Percentiles rank a stretch among this genome's conserved stretches.
Evolutionary conservation across 768 basidiomycete genomes (phyloP).

Genomic region (Lactarius indigo): DNA sequence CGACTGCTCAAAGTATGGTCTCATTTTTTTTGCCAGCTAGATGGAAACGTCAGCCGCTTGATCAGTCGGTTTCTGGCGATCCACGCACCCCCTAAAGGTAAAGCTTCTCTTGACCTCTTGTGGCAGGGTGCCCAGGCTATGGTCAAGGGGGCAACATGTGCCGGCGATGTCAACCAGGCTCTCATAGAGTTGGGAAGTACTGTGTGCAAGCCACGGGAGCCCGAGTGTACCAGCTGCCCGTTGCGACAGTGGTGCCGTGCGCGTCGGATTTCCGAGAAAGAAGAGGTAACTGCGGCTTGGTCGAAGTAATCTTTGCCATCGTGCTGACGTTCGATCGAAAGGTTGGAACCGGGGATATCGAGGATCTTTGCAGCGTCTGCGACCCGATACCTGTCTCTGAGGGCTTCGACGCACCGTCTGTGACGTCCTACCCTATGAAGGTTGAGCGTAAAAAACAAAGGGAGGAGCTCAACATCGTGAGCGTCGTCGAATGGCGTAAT

Average conservation of each 20-base stretch:
- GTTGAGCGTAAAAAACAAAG: conserved; percentile 76
- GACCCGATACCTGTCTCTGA: conserved; percentile 46
- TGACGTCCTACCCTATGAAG: conserved; percentile 87
- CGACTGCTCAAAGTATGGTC: background rate
- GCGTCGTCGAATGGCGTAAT: conserved; percentile 76
- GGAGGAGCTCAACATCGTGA: conserved; percentile 82
- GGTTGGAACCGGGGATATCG: conserved; percentile 53
- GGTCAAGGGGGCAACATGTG: conserved; percentile 51
- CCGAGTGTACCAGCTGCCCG: conserved; percentile 71
- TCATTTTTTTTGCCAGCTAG: conserved; percentile 49
- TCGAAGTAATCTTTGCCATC: background rate
- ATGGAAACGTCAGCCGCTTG: conserved; percentile 88
- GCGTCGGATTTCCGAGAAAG: conserved; percentile 34
- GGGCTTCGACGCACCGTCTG: conserved; percentile 30
- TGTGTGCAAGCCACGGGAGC: conserved; percentile 83
- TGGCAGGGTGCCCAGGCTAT: conserved; percentile 75
- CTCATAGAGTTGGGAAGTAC: conserved; percentile 94
- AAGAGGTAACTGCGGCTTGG: conserved; percentile 6
- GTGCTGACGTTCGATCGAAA: conserved; percentile 6
- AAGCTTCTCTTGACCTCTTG: conserved; percentile 71
- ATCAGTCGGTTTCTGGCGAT: conserved; percentile 79
- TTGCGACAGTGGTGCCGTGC: conserved; percentile 67
- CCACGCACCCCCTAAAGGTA: conserved; percentile 77
- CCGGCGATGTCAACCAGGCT: conserved; percentile 89
- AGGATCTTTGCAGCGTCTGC: conserved; percentile 72